Evolutionary conservation across 371 early-diverging fungal species (phyloP), one percentile per base, ranked within the genome.

Genomic region (Mortierella sp.): DNA sequence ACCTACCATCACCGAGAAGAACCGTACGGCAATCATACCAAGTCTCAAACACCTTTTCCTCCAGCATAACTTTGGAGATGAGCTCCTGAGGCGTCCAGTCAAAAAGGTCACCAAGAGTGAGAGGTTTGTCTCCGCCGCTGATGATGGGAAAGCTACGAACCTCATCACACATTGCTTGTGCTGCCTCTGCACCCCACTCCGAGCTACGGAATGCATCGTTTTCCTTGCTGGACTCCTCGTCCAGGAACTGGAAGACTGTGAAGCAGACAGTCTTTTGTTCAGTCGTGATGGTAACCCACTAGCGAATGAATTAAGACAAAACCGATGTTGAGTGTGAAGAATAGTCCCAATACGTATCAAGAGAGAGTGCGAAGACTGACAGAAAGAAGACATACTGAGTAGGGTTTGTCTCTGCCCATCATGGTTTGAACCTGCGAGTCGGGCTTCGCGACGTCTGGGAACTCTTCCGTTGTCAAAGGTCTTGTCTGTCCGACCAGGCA

Each of bases 401-500:
- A n/a, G n/a, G n/a, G n/a, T n/a, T n/a, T n/a, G n/a, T n/a, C n/a
- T n/a, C n/a, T n/a, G n/a, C n/a, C n/a, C n/a, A n/a, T n/a, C n/a
- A n/a, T n/a, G n/a, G n/a, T n/a, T n/a, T n/a, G n/a, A n/a, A n/a
- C n/a, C n/a, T n/a, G n/a, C n/a, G n/a, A n/a, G n/a, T n/a, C n/a
- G n/a, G n/a, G n/a, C n/a, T n/a, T n/a, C n/a, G n/a, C n/a, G n/a
- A n/a, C n/a, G n/a, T n/a, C n/a, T n/a, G n/a, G n/a, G n/a, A n/a
- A n/a, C n/a, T n/a, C n/a, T n/a, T n/a, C n/a, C n/a, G n/a, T n/a
- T n/a, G n/a, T n/a, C n/a, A n/a, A n/a, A n/a, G n/a, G n/a, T n/a
- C n/a, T n/a, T n/a, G 70, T 70, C 34, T 53, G 53, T 53, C 61
- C 70, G 3, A 70, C 58, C n/a, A 70, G 31, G 45, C 61, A 61